phyloP scores from a whole-genome alignment of 169 alveolate species.

The Eimeria acervulina region DNA sequence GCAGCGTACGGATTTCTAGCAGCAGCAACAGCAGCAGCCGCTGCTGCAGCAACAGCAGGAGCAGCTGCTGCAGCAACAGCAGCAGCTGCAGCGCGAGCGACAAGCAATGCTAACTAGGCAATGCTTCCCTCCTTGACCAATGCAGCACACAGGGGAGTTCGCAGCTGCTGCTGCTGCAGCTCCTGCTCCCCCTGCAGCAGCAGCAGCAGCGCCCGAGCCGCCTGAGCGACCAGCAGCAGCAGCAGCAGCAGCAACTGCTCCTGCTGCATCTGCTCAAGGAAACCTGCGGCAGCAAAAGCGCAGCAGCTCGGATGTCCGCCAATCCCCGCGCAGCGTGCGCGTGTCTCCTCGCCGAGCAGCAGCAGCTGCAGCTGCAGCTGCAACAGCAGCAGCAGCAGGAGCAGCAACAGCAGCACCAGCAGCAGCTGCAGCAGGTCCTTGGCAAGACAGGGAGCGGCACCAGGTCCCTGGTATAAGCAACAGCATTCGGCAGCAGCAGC shows the following conservation, averaged over 20 bases:
- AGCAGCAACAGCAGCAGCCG: background rate
- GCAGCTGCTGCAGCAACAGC: background rate
- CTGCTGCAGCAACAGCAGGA: background rate
- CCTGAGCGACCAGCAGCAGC: background rate
- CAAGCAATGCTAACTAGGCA: background rate
- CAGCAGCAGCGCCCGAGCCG: background rate
- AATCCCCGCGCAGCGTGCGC: background rate
- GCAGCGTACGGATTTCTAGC: background rate
- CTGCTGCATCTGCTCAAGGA: background rate
- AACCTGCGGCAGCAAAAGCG: background rate
- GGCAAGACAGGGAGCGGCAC: background rate
- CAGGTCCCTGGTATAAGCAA: background rate
- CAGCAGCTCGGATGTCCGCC: background rate
- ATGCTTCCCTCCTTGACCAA: constrained; percentile 2
- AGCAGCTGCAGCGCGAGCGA: background rate
- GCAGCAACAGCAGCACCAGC: background rate
- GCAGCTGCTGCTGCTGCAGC: constrained; percentile 21
- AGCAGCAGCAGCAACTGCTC: background rate
- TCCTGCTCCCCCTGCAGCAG: background rate
- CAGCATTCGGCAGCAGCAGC: constrained; percentile 11
- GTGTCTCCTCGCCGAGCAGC: background rate
- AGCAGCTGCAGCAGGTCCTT: background rate
- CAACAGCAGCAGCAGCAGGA: background rate
- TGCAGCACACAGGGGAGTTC: background rate
- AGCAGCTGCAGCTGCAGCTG: background rate